Evolutionary conservation across 331 rosid genomes (phyloP).

Genomic region (Erythrophleum ivorense): DNA sequence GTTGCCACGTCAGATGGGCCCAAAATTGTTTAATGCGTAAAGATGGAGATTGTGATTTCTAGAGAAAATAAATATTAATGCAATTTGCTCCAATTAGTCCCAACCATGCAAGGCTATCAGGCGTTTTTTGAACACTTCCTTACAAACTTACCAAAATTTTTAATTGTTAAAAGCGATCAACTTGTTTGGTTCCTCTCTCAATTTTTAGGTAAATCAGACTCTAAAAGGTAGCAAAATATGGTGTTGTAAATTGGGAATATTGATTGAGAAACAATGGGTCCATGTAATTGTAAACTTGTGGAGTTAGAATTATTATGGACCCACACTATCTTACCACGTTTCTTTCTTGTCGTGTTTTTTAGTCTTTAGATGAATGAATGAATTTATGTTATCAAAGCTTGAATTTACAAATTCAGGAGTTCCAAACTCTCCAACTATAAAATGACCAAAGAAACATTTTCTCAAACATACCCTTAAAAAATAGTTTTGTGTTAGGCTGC

Average conservation of each 20-base stretch:
- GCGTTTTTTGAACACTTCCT: neutral
- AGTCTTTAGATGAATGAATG: neutral
- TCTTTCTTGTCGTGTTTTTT: neutral
- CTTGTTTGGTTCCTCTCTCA: neutral
- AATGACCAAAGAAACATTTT: neutral
- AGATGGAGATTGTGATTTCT: neutral
- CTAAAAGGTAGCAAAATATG: neutral
- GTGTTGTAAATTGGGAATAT: neutral
- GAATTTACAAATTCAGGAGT: neutral
- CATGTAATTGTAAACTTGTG: neutral
- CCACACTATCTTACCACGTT: neutral
- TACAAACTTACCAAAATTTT: neutral
- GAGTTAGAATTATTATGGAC: neutral
- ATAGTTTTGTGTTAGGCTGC: too few species aligned
- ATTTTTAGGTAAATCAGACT: neutral
- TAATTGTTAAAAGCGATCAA: neutral
- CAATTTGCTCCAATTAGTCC: neutral
- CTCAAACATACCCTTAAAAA: too few species aligned
- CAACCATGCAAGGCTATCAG: neutral
- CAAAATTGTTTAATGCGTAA: neutral
- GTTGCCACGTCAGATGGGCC: constrained; percentile 52
- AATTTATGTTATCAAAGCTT: neutral
- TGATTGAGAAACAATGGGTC: neutral
- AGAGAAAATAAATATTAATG: neutral
- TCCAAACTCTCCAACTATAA: neutral